Evolutionary conservation across 768 basidiomycete species (phyloP), one percentile per base, ranked within the genome.

Genomic region (Tulasnella sp.): DNA sequence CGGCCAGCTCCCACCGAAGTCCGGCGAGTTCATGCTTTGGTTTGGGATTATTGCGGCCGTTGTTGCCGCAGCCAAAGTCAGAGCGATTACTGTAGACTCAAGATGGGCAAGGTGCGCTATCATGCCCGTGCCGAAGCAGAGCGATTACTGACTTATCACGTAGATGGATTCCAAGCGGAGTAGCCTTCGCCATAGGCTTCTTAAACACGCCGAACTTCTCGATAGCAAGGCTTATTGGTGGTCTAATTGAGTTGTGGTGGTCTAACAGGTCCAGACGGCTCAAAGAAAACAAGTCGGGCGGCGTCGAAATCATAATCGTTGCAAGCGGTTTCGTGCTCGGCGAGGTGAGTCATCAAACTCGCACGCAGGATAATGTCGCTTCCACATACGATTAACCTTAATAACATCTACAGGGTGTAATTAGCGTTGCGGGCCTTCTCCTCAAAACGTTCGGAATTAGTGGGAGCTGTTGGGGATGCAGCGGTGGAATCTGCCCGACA

Each of bases 241-340:
- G 97, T 3, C 85, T 94, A 81, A 86, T 94, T 82, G 91, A 93
- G 83, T 84, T 90, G 41, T 82, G 80, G 75, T 95, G 92, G 83
- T 89, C 91, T 81, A 83, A 83, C 54, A 89, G 86, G 77, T 37
- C 86, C 88, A 50, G 86, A 88, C 83, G 87, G 83, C 64, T 28
- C 34, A 69, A 69, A 37, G 8, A 81, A 83, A 20, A 81, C 85
- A 8, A 82, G 82, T 77, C 58, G 28, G 79, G 64, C n/a, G 92
- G 93, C 81, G 94, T 96, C 80, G 88, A 90, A 42, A 86, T 97
- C 48, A 93, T 99, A 83, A 91, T 98, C 37, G 88, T 97, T 58
- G 97, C 97, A 9, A 96, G 94, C 85, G 97, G 97, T 3, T 98
- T 99, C 85, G 97, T 99, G 37, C 88, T 99, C 24, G 97, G 97